Evolutionary conservation across 2,329 filamentous ascomycete genomes (phyloP).

Genomic region (Sclerotinia minor): DNA sequence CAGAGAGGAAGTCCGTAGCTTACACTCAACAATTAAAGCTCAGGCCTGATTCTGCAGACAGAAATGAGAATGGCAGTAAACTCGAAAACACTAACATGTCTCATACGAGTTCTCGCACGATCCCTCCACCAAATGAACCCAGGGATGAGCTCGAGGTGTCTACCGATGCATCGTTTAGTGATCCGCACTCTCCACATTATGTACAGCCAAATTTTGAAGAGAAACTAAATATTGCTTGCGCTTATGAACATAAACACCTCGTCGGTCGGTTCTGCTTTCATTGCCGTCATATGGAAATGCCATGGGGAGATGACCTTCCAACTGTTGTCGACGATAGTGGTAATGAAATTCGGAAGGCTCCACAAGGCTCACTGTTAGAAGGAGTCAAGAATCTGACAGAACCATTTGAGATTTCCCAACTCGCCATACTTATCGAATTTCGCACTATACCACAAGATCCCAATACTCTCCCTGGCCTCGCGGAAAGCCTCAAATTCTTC

Average conservation of each 20-base stretch:
- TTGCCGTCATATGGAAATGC: constrained; percentile 6
- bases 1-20: not conserved
- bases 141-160: not conserved
- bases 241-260: not conserved
- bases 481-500: not conserved
- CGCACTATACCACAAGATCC: not conserved
- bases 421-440: not conserved
- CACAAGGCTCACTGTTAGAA: constrained; percentile 1
- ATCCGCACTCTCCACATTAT: not conserved
- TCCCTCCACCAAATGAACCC: too few relatives aligned
- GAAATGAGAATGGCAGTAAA: not conserved
- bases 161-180: not conserved
- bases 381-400: not conserved
- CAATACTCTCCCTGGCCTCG: not conserved
- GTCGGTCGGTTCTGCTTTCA: constrained; percentile 14
- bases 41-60: fast-evolving
- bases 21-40: not conserved
- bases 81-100: fast-evolving
- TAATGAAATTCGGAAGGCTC: not conserved
- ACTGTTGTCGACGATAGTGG: not conserved
- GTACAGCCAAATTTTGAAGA: fast-evolving
- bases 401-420: not conserved
- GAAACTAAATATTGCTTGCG: not conserved
- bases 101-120: not conserved
- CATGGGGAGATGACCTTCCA: constrained; percentile 13